These are phyloP conservation scores for Calocybe indica DNA, from an alignment of 768 basidiomycete genomes.

Conservation along the genomic window DNA sequence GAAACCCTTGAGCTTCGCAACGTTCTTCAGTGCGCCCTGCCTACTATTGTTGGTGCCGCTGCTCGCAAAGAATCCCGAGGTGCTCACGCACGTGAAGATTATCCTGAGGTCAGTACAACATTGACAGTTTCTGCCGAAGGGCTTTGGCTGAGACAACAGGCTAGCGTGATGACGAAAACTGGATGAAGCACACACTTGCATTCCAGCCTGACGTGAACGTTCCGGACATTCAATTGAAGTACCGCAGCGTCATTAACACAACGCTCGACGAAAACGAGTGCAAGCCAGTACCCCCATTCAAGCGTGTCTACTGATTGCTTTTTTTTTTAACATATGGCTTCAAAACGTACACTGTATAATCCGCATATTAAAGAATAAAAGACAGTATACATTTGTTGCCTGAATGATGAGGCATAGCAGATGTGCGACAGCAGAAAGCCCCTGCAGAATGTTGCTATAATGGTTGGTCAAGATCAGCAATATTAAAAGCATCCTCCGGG, in stretches of 20 bases:
- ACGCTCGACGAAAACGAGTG: conserved; percentile 97
- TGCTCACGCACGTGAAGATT: conserved; percentile 98
- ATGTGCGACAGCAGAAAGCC: neutral
- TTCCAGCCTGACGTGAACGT: conserved; percentile 74
- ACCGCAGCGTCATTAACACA: conserved; percentile 77
- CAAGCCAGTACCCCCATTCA: conserved; percentile 96
- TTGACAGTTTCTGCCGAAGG: neutral
- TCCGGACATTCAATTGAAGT: conserved; percentile 85
- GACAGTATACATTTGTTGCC: neutral
- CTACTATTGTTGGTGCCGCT: conserved; percentile 90
- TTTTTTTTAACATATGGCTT: too few relatives aligned
- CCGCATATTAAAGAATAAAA: too few relatives aligned
- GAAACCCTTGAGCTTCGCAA: conserved; percentile 98
- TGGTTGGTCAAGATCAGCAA: conserved; percentile 42
- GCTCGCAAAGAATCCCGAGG: conserved; percentile 97
- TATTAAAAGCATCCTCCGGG: conserved; percentile 50
- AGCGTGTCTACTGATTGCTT: conserved; percentile 75
- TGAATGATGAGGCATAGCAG: neutral
- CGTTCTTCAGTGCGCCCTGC: conserved; percentile 89
- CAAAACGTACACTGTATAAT: too few relatives aligned
- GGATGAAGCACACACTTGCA: conserved; percentile 97
- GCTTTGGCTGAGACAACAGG: neutral
- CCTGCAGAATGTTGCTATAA: conserved; percentile 15
- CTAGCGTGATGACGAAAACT: conserved; percentile 85
- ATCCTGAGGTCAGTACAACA: conserved; percentile 63